Conservation (phyloP, 2,329 filamentous ascomycete species). For the Penicillium sp. region DNA sequence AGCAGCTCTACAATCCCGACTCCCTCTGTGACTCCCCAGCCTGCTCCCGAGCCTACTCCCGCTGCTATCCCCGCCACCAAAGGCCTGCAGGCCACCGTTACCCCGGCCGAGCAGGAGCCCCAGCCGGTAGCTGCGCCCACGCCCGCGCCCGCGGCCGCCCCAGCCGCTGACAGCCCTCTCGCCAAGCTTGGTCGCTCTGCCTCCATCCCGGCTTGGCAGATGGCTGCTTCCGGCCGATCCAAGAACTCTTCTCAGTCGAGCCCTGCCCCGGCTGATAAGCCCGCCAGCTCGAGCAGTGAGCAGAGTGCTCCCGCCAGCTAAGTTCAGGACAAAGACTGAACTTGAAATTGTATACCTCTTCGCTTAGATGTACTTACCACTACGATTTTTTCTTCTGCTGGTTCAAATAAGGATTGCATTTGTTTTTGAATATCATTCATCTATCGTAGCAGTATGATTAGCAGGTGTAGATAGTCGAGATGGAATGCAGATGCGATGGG, state of each 20-base stretch:
- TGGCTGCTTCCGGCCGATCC: conserved; percentile 67
- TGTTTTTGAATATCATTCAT: not conserved
- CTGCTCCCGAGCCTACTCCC: conserved; percentile 32
- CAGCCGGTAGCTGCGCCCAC: conserved; percentile 35
- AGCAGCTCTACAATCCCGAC: conserved; percentile 31
- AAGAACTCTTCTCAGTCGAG: conserved; percentile 43
- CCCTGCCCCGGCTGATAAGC: conserved; percentile 29
- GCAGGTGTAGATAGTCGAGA: not conserved
- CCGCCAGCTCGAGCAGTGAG: conserved; percentile 33
- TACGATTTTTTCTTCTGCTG: conserved; percentile 10
- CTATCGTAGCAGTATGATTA: not conserved
- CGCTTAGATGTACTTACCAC: conserved; percentile 35
- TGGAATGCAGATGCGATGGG: not conserved
- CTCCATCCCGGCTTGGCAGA: conserved; percentile 80
- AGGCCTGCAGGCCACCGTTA: conserved; percentile 37
- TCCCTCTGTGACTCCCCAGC: conserved; percentile 30
- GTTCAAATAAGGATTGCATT: not conserved
- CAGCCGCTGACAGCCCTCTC: conserved; percentile 54
- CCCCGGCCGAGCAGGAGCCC: conserved; percentile 38
- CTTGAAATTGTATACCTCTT: conserved; percentile 32
- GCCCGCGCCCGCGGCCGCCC: conserved; percentile 33
- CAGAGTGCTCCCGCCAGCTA: conserved; percentile 41
- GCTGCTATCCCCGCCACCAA: conserved; percentile 35
- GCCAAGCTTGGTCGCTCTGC: conserved; percentile 60
- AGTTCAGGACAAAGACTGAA: conserved; percentile 16